Base-by-base conservation (phyloP, 441 rosid species). In the Adansonia grandidieri region DNA sequence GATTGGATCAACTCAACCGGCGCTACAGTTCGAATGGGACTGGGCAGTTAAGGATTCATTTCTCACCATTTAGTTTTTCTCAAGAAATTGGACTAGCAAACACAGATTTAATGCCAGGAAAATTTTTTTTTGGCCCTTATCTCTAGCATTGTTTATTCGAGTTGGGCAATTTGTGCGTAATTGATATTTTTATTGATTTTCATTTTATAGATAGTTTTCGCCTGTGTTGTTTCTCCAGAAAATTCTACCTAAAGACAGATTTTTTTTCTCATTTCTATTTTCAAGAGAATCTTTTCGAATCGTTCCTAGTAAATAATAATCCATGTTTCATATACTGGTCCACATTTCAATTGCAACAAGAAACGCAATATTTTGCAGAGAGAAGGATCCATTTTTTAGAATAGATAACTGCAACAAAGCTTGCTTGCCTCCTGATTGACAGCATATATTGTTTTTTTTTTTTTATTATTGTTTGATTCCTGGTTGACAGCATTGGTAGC, bases 1-100 rank as follows among this genome's bases (percentile, higher is more conserved):
- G 88, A 82, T 9, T 93, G 94, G 97, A 85, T 91, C 75, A 79
- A 60, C 24, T 81, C 73, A 5, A 58, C 77, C 0, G 81, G 86
- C 2, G 81, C 85, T 53, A 84, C 89, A 0, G 86, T 91, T 75
- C 86, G 75, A 9, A 22, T 84, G 10, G 92, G 92, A 5, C 78
- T 89, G 37, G 74, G 10, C 20, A 19, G 8, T 70, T 69, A 32
- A 11, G 28, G 37, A 2, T 32, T 78, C 24, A 28, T 80, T 68
- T 56, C 28, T 61, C 65, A 5, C 9, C 11, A 8, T 11, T 22
- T 64, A 57, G n/a, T 22, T 6, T 78, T 13, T 60, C 45, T 71
- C 40, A 45, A 78, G 17, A 42, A 54, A 37, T n/a, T 9, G 19
- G 56, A 7, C 5, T 20, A 6, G 6, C 6, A 51, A 42, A 48